Conservation (phyloP, 192 early-diverging fungal species). For the Coemansia sp. region DNA sequence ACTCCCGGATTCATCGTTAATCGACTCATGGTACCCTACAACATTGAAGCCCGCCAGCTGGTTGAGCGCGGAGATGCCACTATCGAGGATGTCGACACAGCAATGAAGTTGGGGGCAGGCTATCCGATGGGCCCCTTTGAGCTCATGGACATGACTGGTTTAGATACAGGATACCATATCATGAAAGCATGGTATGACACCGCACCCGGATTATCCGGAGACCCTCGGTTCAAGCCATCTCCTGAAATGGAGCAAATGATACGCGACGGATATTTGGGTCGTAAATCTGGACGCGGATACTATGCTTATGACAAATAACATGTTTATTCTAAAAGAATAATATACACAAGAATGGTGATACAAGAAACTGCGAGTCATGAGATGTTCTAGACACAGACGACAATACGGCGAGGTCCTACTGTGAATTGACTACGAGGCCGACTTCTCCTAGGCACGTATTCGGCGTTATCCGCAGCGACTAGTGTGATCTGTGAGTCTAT, state of each 20-base stretch:
- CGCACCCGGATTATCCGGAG: conserved; percentile 6
- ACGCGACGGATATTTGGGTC: conserved; percentile 54
- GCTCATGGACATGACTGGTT: conserved; percentile 60
- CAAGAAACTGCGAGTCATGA: not conserved
- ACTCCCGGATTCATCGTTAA: conserved; percentile 69
- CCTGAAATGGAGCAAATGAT: conserved; percentile 49
- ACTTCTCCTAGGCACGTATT: not conserved
- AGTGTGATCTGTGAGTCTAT: conserved; percentile 42
- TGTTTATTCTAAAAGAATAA: not conserved
- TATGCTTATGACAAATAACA: conserved; percentile 42
- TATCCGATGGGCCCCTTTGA: conserved; percentile 66
- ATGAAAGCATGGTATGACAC: conserved; percentile 39
- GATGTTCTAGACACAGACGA: conserved; percentile 25
- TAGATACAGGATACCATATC: conserved; percentile 64
- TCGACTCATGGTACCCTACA: conserved; percentile 67
- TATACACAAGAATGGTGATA: not conserved
- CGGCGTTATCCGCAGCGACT: conserved; percentile 12
- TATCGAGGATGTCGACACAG: conserved; percentile 64
- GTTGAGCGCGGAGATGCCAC: conserved; percentile 69
- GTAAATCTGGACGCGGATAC: conserved; percentile 61
- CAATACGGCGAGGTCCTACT: conserved; percentile 31
- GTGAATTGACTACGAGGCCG: conserved; percentile 53
- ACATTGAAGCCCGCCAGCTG: conserved; percentile 61
- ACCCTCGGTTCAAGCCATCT: conserved; percentile 20
- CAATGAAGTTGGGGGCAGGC: conserved; percentile 66